These are phyloP conservation scores for Candida rishiriensis DNA, from an alignment of 805 yeast species.

Conservation along the genomic window DNA sequence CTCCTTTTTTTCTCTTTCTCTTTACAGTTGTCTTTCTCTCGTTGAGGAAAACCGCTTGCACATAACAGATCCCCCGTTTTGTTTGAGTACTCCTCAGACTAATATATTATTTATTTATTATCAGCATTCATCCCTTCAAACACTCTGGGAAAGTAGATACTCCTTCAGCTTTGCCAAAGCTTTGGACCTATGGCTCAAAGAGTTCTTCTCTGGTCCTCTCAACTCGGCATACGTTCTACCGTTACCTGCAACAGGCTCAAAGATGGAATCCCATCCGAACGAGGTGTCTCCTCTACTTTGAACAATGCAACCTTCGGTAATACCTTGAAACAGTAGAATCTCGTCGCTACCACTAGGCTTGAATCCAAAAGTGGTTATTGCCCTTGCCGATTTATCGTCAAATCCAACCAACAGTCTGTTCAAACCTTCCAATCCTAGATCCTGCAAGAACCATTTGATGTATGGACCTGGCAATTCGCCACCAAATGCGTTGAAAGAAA, in stretches of 20 bases:
- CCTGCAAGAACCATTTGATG: slow-evolving; percentile 82
- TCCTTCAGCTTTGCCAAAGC: slow-evolving; percentile 72
- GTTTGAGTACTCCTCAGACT: no score
- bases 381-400: slow-evolving; percentile 79
- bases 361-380: slow-evolving; percentile 90
- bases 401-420: slow-evolving; percentile 75
- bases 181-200: slow-evolving; percentile 80
- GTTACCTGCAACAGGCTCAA: slow-evolving; percentile 69
- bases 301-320: slow-evolving; percentile 78
- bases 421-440: slow-evolving; percentile 71
- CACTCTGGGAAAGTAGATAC: slow-evolving; percentile 33
- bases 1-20: no score
- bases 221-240: slow-evolving; percentile 84
- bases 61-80: no score
- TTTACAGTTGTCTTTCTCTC: no score
- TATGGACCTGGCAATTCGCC: slow-evolving; percentile 80
- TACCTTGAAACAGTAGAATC: slow-evolving; percentile 79
- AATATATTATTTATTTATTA: no score
- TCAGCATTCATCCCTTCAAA: neutral
- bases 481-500: slow-evolving; percentile 75
- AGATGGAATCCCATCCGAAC: slow-evolving; percentile 95
- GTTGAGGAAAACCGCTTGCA: no score
- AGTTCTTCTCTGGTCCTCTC: slow-evolving; percentile 70
- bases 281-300: slow-evolving; percentile 68
- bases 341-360: slow-evolving; percentile 75